Evolutionary conservation across 129 eudicot genomes (phyloP).

Genomic region (Mikania micrantha): DNA sequence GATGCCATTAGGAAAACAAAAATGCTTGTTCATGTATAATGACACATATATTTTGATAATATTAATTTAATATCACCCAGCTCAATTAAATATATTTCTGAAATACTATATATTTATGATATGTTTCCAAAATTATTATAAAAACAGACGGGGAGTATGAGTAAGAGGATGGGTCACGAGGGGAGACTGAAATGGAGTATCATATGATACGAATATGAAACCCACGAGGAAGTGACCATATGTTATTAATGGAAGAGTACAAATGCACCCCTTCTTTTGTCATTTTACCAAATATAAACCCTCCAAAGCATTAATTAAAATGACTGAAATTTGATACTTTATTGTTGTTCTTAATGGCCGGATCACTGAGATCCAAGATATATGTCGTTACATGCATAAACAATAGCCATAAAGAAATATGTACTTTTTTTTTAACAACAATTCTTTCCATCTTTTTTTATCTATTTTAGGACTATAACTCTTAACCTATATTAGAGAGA

Average conservation of each 20-base stretch:
- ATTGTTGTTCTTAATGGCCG: neutral
- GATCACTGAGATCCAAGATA: neutral
- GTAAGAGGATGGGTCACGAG: conserved; percentile 9
- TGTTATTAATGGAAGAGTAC: conserved; percentile 31
- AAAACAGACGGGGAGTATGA: conserved; percentile 10
- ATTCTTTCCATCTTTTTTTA: too few species aligned
- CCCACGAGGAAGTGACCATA: conserved; percentile 42
- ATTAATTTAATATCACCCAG: neutral
- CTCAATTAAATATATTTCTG: neutral
- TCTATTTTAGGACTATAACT: too few species aligned
- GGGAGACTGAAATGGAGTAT: conserved; percentile 14
- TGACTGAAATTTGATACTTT: neutral
- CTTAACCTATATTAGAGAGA: too few species aligned
- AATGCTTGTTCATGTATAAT: neutral
- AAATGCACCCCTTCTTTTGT: conserved; percentile 1
- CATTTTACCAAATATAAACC: neutral
- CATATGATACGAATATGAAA: conserved; percentile 13
- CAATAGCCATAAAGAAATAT: neutral
- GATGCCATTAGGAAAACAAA: neutral
- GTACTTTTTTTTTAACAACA: too few species aligned
- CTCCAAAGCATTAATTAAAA: neutral
- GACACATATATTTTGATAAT: neutral
- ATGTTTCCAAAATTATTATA: neutral
- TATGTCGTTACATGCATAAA: too few species aligned
- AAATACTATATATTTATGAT: neutral